Evolutionary conservation across 176 grass and related monocot genomes (phyloP).

Genomic region (Alloteropsis semialata): DNA sequence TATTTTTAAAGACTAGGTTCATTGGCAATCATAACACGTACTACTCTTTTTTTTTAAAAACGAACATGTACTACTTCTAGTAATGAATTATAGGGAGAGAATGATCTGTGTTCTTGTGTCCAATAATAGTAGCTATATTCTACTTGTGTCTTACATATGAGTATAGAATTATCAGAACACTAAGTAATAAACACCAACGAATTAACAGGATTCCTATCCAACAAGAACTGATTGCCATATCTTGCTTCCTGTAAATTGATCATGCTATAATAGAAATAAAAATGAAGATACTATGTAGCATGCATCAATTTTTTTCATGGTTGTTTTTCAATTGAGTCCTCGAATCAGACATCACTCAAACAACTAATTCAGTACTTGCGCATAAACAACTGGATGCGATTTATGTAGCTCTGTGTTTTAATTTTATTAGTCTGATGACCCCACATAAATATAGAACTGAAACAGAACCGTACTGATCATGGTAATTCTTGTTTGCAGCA

Average conservation of each 20-base stretch:
- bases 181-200: neutral
- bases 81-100: neutral
- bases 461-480: neutral
- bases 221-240: neutral
- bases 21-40: neutral
- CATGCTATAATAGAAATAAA: neutral
- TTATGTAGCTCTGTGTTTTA: neutral
- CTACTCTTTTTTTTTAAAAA: too few species aligned
- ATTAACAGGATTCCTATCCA: neutral
- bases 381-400: neutral
- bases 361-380: neutral
- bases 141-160: neutral
- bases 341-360: neutral
- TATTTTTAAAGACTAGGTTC: neutral
- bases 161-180: neutral
- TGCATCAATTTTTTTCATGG: neutral
- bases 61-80: too few species aligned
- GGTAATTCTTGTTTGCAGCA: conserved; percentile 18
- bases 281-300: neutral
- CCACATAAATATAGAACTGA: neutral
- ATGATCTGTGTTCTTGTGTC: neutral
- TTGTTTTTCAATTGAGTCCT: neutral
- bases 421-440: neutral
- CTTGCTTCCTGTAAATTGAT: neutral
- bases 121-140: neutral